Evolutionary conservation across 2,329 filamentous ascomycete genomes (phyloP).

Genomic region (Aspergillus tubingensis): DNA sequence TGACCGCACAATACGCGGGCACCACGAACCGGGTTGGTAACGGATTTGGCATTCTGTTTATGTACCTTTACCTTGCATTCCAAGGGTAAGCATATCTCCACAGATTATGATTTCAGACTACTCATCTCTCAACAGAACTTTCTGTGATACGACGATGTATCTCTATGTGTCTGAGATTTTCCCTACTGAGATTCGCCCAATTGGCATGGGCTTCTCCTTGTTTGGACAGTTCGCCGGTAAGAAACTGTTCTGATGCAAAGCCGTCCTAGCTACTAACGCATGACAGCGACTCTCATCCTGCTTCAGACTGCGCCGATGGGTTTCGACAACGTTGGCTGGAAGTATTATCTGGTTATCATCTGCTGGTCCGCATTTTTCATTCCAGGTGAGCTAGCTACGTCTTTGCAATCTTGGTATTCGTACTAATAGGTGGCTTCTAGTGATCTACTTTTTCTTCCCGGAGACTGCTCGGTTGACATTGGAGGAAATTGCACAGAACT

Average conservation of each 20-base stretch:
- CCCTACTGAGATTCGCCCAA: conserved; percentile 54
- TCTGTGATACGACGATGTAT: conserved; percentile 52
- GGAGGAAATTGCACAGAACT: conserved; percentile 50
- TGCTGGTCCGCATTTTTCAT: conserved; percentile 47
- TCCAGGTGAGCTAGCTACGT: conserved; percentile 29
- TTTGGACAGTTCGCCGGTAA: conserved; percentile 52
- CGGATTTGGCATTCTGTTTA: conserved; percentile 44
- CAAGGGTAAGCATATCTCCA: conserved; percentile 40
- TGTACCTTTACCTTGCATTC: conserved; percentile 52
- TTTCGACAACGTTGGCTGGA: conserved; percentile 51
- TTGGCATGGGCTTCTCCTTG: conserved; percentile 55
- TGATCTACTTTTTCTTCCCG: conserved; percentile 49
- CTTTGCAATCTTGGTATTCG: background rate
- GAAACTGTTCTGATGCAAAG: background rate
- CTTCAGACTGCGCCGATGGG: conserved; percentile 51
- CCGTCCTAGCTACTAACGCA: background rate
- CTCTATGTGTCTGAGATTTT: conserved; percentile 51
- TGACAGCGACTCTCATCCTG: conserved; percentile 48
- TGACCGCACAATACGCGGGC: conserved; percentile 41
- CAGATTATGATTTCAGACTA: too few relatives aligned
- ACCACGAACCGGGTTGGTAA: conserved; percentile 46
- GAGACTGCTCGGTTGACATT: conserved; percentile 47
- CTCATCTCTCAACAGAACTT: conserved; percentile 34
- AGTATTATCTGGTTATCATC: conserved; percentile 54
- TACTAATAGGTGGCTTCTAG: conserved; percentile 22